Evolutionary conservation across 768 basidiomycete species (phyloP).

Genomic region (Tricholoma furcatifolium): DNA sequence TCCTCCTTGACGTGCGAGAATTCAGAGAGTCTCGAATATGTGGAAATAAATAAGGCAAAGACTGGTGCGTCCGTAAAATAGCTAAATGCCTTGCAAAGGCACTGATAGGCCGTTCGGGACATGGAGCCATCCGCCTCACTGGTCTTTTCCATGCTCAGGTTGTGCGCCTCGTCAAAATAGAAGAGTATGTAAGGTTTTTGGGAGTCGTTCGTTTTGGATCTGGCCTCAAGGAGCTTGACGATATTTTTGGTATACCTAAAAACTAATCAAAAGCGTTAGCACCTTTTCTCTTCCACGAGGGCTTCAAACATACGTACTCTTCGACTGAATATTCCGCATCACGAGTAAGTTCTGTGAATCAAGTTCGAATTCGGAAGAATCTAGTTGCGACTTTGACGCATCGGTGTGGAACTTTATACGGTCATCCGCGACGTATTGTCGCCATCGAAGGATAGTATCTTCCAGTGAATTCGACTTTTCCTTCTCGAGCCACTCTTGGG

Average conservation of each 20-base stretch:
- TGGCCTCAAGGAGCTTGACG: not conserved
- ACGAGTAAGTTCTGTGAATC: too few relatives aligned
- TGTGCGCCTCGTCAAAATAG: slow-evolving; percentile 3
- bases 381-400: too few relatives aligned
- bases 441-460: not conserved
- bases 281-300: too few relatives aligned
- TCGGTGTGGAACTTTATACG: not conserved
- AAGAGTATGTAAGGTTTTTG: not conserved
- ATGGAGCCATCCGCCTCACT: too few relatives aligned
- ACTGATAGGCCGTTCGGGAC: slow-evolving; percentile 2
- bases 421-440: not conserved
- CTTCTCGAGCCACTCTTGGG: not conserved
- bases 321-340: not conserved
- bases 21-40: not conserved
- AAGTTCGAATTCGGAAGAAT: too few relatives aligned
- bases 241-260: not conserved
- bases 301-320: too few relatives aligned
- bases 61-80: not conserved
- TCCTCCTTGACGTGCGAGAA: too few relatives aligned
- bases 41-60: not conserved
- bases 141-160: not conserved
- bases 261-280: not conserved
- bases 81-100: not conserved
- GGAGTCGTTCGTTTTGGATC: not conserved
- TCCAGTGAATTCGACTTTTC: not conserved